Conservation (phyloP, 2,329 filamentous ascomycete genomes). For the Aciculosporium take region DNA sequence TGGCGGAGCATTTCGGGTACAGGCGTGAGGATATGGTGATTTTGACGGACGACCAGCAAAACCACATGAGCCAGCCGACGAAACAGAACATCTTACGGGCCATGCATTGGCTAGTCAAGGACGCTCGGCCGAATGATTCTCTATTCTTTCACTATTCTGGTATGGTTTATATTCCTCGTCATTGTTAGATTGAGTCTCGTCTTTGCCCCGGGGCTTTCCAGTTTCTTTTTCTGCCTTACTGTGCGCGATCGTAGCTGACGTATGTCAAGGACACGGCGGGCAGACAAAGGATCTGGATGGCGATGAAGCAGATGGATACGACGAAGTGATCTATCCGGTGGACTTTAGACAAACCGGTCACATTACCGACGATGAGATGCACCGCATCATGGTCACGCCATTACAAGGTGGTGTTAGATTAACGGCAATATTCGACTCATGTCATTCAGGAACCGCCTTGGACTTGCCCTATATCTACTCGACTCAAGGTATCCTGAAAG, state of each 20-base stretch:
- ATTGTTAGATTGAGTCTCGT: neutral
- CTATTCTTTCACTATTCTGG: conserved; percentile 96
- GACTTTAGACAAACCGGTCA: conserved; percentile 69
- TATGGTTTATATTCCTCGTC: conserved; percentile 17
- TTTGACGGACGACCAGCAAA: conserved; percentile 91
- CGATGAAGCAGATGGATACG: conserved; percentile 68
- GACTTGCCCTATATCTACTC: conserved; percentile 57
- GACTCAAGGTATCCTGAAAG: conserved; percentile 53
- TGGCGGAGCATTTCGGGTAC: conserved; percentile 82
- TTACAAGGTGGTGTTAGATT: conserved; percentile 41
- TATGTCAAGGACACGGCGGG: conserved; percentile 52
- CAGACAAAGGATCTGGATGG: conserved; percentile 67
- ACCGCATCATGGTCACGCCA: conserved; percentile 53
- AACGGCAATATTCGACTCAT: conserved; percentile 51
- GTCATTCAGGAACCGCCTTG: conserved; percentile 51
- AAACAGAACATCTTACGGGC: conserved; percentile 90
- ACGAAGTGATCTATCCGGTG: conserved; percentile 73
- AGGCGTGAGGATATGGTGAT: conserved; percentile 95
- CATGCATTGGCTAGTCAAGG: conserved; percentile 97
- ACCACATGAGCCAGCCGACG: conserved; percentile 91
- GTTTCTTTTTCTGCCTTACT: neutral
- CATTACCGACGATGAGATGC: conserved; percentile 75
- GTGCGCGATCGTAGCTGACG: neutral
- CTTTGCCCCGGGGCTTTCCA: neutral
- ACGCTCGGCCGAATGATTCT: conserved; percentile 81